These are phyloP conservation scores for Physcomitrellopsis africana DNA, from an alignment of 225 moss, liverwort and hornwort species.

Conservation along the genomic window DNA sequence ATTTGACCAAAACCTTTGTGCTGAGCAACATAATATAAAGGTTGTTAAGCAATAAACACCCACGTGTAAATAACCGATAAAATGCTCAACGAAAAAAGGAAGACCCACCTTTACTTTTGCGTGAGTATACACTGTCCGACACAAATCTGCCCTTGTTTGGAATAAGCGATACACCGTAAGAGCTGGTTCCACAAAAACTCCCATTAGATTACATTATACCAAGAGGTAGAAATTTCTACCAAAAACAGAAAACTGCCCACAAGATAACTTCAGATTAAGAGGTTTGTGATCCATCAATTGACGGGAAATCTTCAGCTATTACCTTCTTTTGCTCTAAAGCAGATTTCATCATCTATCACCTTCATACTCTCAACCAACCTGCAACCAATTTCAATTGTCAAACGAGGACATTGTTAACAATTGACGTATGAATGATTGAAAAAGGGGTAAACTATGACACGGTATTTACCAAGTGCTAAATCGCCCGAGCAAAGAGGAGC, in stretches of 20 bases:
- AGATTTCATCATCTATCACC: slow-evolving; percentile 91
- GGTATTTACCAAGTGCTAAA: neutral
- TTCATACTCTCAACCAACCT: slow-evolving; percentile 91
- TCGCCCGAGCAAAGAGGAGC: slow-evolving; percentile 10
- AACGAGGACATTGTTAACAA: slow-evolving; percentile 3
- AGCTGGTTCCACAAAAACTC: slow-evolving; percentile 48
- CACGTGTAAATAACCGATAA: neutral
- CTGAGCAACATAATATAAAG: slow-evolving; percentile 1
- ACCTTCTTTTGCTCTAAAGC: slow-evolving; percentile 90
- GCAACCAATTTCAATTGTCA: slow-evolving; percentile 39
- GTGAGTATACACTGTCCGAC: slow-evolving; percentile 83
- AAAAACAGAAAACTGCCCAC: slow-evolving; percentile 11
- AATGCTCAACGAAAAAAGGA: slow-evolving; percentile 14
- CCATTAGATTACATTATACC: slow-evolving; percentile 29
- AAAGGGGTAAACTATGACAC: slow-evolving; percentile 11
- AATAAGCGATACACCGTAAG: slow-evolving; percentile 76
- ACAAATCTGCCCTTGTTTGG: slow-evolving; percentile 84
- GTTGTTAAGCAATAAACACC: slow-evolving; percentile 4
- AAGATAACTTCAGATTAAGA: slow-evolving; percentile 14
- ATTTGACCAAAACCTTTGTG: slow-evolving; percentile 1
- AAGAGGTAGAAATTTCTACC: slow-evolving; percentile 19
- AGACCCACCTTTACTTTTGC: slow-evolving; percentile 84
- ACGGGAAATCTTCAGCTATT: slow-evolving; percentile 9
- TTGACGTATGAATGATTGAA: slow-evolving; percentile 1
- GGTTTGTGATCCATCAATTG: neutral